phyloP scores from a whole-genome alignment of 2,329 filamentous ascomycete species.

The Fusarium coicis region DNA sequence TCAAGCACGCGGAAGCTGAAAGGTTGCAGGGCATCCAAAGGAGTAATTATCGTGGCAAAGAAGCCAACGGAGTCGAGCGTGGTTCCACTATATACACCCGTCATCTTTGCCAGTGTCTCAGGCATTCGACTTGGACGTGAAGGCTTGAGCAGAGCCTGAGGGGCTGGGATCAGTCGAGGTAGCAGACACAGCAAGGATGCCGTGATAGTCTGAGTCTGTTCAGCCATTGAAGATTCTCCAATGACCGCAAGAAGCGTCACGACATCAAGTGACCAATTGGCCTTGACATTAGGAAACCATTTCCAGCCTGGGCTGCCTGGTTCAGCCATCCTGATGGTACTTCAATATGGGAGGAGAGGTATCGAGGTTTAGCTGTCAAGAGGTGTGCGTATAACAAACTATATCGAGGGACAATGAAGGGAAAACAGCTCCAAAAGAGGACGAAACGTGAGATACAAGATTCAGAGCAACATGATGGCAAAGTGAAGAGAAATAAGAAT shows the following conservation, averaged over 20 bases:
- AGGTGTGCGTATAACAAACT: neutral
- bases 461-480: neutral
- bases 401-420: neutral
- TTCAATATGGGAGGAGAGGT: neutral
- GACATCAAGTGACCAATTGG: conserved; percentile 67
- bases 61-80: conserved; percentile 66
- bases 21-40: conserved; percentile 59
- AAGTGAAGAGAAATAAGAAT: neutral
- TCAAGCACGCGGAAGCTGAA: conserved; percentile 61
- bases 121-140: conserved; percentile 66
- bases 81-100: conserved; percentile 68
- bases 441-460: neutral
- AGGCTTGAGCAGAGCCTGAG: conserved; percentile 69
- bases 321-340: conserved; percentile 38
- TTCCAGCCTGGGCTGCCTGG: conserved; percentile 45
- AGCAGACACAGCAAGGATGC: conserved; percentile 67
- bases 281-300: conserved; percentile 57
- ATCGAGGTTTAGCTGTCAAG: neutral
- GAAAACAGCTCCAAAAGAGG: neutral
- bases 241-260: conserved; percentile 72
- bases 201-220: conserved; percentile 68
- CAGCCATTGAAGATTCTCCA: conserved; percentile 67
- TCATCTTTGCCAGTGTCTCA: conserved; percentile 63
- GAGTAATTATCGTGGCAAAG: conserved; percentile 70
- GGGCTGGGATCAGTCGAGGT: conserved; percentile 70